Evolutionary conservation across 352 stramenopile species (phyloP).

Genomic region (Phytophthora gonapodyides): DNA sequence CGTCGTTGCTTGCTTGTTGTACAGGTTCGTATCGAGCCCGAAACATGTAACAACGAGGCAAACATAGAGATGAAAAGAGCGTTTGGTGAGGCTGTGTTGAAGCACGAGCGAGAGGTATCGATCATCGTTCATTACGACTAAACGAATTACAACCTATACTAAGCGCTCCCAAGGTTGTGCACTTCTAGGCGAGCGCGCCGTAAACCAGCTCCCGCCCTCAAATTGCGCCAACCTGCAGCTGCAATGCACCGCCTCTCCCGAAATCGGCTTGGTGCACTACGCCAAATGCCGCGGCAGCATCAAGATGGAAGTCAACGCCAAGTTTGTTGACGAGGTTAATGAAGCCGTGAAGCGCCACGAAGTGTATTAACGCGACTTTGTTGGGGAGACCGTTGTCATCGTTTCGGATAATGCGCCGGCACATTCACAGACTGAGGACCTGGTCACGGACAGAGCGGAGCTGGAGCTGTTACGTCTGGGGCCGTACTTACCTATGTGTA

Average conservation of each 20-base stretch:
- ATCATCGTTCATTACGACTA: neutral
- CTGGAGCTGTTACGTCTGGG: neutral
- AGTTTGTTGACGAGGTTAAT: neutral
- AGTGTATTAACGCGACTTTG: neutral
- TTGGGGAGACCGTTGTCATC: neutral
- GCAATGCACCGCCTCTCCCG: neutral
- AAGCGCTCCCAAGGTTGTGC: neutral
- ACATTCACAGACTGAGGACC: no score
- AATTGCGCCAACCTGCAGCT: conserved; percentile 1
- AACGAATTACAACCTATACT: conserved; percentile 3
- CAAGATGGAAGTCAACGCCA: neutral
- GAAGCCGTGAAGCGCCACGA: neutral
- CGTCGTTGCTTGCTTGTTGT: neutral
- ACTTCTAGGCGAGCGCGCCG: neutral
- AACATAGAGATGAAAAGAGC: neutral
- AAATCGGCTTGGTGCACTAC: neutral
- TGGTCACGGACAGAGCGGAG: neutral
- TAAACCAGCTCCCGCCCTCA: neutral
- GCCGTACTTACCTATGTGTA: neutral
- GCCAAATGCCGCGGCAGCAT: no score
- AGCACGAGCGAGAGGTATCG: neutral
- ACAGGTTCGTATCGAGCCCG: neutral
- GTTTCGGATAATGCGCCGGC: neutral
- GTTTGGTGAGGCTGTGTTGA: neutral
- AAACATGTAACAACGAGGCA: neutral